Evolutionary conservation across 257 asterid genomes (phyloP), one percentile per base, ranked within the genome.

Genomic region (Solanum sparsipilum): DNA sequence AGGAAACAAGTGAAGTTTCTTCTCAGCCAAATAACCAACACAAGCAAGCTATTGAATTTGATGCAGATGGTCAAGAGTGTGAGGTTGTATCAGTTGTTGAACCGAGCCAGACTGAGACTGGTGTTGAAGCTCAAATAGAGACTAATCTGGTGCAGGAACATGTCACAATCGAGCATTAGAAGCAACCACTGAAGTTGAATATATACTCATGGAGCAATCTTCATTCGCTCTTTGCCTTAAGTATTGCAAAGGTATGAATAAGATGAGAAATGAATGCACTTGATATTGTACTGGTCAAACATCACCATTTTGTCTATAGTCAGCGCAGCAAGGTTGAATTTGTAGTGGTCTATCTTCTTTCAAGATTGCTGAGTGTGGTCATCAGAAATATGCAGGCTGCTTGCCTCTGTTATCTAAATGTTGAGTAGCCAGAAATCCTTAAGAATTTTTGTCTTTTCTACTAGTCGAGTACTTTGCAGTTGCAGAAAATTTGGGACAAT

Each of bases 191-290:
- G 84, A 88, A 41, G 65, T 88, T 46, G 81, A 72, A 32, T 60
- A 82, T 89, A 85, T 81, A 86, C 76, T 88, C 74, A 87, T 89
- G 86, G 87, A 44, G 90, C 87, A 86, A 86, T 86, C 72, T 89
- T 52, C 32, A 83, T 84, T 87, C 90, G 83, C 25, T 86, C 87
- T 56, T 72, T 82, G 88, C 89, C 75, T 35, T 5, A 71, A 73
- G 73, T 71, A 67, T 39, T 71, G 75, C 83, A 89, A 86, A 79
- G 90, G 56, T 84, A 85, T 76, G 87, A 83, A 36, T 67, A 86
- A 89, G 88, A 86, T 88, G 85, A 86, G 74, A 32, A 89, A 86
- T 67, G 87, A 82, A 56, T 88, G 75, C 67, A 32, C 72, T 83
- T 86, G 85, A 87, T 84, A 48, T 44, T 82, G 68, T 81, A 84